Conservation (phyloP, 306 rosid species). For the Vicia sativa region DNA sequence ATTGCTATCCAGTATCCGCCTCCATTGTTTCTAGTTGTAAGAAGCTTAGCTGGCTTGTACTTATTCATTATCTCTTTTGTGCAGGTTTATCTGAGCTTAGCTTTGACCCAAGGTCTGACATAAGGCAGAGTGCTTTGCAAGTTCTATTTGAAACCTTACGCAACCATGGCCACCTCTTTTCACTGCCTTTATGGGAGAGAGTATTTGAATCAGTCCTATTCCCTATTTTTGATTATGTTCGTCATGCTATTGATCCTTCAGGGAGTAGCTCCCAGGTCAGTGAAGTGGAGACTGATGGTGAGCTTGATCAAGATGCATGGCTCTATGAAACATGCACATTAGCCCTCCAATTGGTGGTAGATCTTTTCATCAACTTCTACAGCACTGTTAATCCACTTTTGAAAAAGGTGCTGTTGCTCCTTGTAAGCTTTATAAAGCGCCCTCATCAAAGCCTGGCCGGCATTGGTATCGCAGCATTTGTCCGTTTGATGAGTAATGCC, state of each 20-base stretch:
- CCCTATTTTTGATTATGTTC: conserved; percentile 97
- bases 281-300: conserved; percentile 57
- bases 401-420: conserved; percentile 87
- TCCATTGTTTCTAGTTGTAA: conserved; percentile 33
- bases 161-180: conserved; percentile 96
- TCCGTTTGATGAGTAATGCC: conserved; percentile 96
- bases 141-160: conserved; percentile 95
- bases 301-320: conserved; percentile 99
- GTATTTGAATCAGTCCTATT: conserved; percentile 95
- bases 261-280: conserved; percentile 62
- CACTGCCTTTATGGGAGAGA: conserved; percentile 92
- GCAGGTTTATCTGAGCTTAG: conserved; percentile 99
- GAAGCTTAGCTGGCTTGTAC: conserved; percentile 21
- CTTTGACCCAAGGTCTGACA: conserved; percentile 98
- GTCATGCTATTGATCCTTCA: conserved; percentile 98
- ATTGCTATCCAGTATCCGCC: background rate
- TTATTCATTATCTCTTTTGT: conserved; percentile 35
- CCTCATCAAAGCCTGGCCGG: conserved; percentile 99
- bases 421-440: conserved; percentile 90
- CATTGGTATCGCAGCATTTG: conserved; percentile 98
- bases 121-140: conserved; percentile 95
- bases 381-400: conserved; percentile 85
- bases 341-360: conserved; percentile 96
- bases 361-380: conserved; percentile 95
- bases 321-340: conserved; percentile 96